phyloP scores from a whole-genome alignment of 257 asterid genomes.

The Solanum gracilifrons region DNA sequence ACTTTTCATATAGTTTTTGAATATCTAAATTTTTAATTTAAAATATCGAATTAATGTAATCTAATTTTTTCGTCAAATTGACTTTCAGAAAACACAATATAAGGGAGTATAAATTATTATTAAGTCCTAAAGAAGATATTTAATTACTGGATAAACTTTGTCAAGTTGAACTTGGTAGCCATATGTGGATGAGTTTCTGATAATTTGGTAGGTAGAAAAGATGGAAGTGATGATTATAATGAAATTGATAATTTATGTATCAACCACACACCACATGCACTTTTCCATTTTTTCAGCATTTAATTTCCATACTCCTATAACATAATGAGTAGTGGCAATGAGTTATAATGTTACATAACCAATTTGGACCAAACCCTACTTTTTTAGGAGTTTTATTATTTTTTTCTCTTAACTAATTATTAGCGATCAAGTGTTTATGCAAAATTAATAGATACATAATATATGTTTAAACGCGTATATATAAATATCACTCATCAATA shows the following conservation, averaged over 20 bases:
- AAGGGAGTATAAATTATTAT: background rate
- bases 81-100: no score
- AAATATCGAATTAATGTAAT: no score
- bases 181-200: background rate
- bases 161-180: background rate
- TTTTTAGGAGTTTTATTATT: background rate
- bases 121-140: background rate
- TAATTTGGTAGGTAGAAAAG: background rate
- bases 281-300: background rate
- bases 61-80: no score
- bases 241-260: background rate
- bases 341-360: background rate
- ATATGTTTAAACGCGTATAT: background rate
- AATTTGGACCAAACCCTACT: background rate
- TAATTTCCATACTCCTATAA: background rate
- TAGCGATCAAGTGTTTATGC: background rate
- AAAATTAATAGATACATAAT: background rate
- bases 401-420: background rate
- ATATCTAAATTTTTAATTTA: no score
- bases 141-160: background rate
- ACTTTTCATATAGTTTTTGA: no score
- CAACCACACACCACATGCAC: background rate
- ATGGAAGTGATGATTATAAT: background rate
- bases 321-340: background rate
- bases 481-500: background rate